Percentiles rank a stretch among this genome's conserved stretches.
Conservation (phyloP, 257 asterid genomes). For the Solanum virginianum region DNA sequence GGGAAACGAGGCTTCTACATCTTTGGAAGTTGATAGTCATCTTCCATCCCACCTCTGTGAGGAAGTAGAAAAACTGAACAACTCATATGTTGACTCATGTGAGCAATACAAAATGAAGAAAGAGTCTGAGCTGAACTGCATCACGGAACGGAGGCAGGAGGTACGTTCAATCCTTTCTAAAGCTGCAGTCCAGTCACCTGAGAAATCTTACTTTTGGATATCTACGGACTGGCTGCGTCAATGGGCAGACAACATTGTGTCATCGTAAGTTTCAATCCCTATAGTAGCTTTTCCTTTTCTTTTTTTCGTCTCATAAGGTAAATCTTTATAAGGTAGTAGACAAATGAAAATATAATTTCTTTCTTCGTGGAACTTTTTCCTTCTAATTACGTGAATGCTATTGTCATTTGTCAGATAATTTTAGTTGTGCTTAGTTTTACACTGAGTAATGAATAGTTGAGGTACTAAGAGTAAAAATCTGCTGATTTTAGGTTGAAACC, state of each 20-base stretch:
- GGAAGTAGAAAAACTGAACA: constrained; percentile 53
- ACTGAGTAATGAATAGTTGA: background rate
- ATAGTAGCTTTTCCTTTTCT: background rate
- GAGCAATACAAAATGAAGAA: constrained; percentile 56
- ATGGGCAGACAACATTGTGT: constrained; percentile 71
- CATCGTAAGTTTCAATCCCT: constrained; percentile 43
- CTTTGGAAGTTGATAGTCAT: constrained; percentile 20
- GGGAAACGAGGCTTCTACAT: constrained; percentile 19
- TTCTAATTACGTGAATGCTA: background rate
- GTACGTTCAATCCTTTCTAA: constrained; percentile 74
- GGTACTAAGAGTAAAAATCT: background rate
- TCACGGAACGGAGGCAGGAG: constrained; percentile 67
- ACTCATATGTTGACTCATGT: constrained; percentile 44
- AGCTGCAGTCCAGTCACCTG: constrained; percentile 68
- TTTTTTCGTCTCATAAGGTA: background rate
- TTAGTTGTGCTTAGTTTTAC: background rate
- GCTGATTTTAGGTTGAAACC: background rate
- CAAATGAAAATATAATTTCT: background rate
- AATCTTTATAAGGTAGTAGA: background rate
- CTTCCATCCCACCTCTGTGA: constrained; percentile 62
- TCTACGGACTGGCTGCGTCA: constrained; percentile 95
- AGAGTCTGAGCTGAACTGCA: constrained; percentile 40
- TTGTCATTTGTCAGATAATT: background rate
- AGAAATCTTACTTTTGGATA: constrained; percentile 66
- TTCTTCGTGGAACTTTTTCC: background rate